Evolutionary conservation across 345 rosid species (phyloP).

Genomic region (Linum usitatissimum): DNA sequence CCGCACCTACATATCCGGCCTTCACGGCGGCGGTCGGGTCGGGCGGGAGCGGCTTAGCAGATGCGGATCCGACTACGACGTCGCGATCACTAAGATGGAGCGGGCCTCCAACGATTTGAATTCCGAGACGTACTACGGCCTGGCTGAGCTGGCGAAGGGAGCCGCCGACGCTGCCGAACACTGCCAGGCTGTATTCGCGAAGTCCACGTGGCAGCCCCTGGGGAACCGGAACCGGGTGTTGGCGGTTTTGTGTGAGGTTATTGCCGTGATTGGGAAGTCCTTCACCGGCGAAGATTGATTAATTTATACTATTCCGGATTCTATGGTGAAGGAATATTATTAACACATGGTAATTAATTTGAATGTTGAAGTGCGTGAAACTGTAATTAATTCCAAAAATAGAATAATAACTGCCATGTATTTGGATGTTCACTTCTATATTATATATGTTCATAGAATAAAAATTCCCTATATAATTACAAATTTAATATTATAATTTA

Average conservation of each 20-base stretch:
- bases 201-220: background rate
- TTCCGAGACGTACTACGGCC: constrained; percentile 27
- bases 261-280: background rate
- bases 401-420: no score
- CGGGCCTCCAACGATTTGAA: constrained; percentile 29
- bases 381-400: no score
- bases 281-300: background rate
- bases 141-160: constrained; percentile 14
- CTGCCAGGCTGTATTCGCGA: constrained; percentile 17
- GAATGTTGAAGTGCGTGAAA: no score
- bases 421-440: no score
- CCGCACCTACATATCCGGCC: constrained; percentile 13
- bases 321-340: no score
- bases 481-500: no score
- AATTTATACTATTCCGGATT: no score
- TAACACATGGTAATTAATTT: no score
- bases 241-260: background rate
- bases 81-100: constrained; percentile 15
- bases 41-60: constrained; percentile 10
- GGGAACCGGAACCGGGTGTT: background rate
- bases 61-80: constrained; percentile 16
- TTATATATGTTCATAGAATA: no score
- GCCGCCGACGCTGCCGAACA: constrained; percentile 14
- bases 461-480: no score
- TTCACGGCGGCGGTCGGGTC: constrained; percentile 1